These are phyloP conservation scores for Silene conica DNA, from an alignment of 148 eudicot genomes.

Conservation along the genomic window DNA sequence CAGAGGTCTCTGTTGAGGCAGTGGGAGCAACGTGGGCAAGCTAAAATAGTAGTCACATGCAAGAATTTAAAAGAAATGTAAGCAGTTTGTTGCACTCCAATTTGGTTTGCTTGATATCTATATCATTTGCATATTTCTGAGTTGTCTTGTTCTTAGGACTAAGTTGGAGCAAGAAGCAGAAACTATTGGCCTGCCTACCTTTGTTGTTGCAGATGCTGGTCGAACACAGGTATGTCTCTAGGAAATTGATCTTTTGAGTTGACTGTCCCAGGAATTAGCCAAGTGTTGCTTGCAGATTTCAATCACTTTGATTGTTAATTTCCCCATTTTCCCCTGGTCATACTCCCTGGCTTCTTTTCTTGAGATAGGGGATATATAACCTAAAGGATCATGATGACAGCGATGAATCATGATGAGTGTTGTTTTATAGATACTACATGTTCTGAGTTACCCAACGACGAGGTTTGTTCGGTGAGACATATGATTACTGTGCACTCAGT, in stretches of 20 bases:
- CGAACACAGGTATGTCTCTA: conserved; percentile 70
- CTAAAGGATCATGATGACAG: neutral
- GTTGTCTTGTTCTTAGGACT: conserved; percentile 48
- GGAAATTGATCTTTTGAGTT: neutral
- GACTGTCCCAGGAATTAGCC: neutral
- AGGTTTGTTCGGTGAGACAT: too few relatives aligned
- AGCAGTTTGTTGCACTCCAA: conserved; percentile 28
- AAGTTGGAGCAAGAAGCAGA: conserved; percentile 80
- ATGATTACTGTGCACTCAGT: too few relatives aligned
- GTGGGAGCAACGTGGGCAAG: conserved; percentile 93
- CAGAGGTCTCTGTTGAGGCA: conserved; percentile 68
- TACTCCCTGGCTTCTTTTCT: neutral
- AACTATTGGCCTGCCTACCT: conserved; percentile 83
- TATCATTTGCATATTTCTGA: conserved; percentile 3
- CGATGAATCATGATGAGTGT: neutral
- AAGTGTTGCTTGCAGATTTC: neutral
- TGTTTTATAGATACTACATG: neutral
- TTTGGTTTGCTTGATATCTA: neutral
- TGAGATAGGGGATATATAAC: too few relatives aligned
- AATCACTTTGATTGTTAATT: neutral
- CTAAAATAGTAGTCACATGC: conserved; percentile 94
- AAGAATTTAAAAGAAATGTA: conserved; percentile 96
- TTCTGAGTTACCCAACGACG: neutral
- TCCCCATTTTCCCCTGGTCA: neutral
- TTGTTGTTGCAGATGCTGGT: conserved; percentile 95